Percentiles rank a stretch among this genome's conserved stretches.
These are phyloP conservation scores for Crithidia brevicula DNA, from an alignment of 208 protist genomes.

Conservation along the genomic window DNA sequence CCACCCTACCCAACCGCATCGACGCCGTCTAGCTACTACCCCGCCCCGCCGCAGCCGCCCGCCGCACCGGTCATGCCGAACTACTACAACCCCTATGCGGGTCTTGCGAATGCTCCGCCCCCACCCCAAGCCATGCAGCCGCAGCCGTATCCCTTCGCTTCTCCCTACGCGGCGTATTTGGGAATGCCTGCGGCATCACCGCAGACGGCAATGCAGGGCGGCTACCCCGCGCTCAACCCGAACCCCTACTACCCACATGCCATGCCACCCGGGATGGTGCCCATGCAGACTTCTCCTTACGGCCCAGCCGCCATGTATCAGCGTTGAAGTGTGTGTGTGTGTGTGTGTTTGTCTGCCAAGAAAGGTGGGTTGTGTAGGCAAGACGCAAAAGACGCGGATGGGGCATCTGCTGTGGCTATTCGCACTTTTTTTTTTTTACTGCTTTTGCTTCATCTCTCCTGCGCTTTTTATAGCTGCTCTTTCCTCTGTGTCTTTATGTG, in stretches of 20 bases:
- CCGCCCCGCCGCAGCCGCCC: neutral
- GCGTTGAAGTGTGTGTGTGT: neutral
- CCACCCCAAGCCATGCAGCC: slow-evolving; percentile 2
- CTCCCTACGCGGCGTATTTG: slow-evolving; percentile 6
- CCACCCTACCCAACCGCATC: neutral
- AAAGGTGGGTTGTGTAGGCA: neutral
- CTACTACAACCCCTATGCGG: slow-evolving; percentile 10
- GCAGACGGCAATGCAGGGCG: slow-evolving; percentile 1
- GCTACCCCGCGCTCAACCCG: neutral
- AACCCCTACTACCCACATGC: slow-evolving; percentile 1
- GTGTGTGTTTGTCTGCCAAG: neutral
- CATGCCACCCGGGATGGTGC: neutral
- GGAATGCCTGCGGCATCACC: neutral
- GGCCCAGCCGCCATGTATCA: slow-evolving; percentile 17
- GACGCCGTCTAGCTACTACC: neutral
- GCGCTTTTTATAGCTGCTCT: too few species aligned
- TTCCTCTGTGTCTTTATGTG: too few species aligned
- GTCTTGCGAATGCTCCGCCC: neutral
- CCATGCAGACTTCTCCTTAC: slow-evolving; percentile 15
- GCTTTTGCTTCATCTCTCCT: too few species aligned
- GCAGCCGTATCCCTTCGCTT: neutral
- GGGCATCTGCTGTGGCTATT: too few species aligned
- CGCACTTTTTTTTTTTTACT: slow-evolving; percentile 8
- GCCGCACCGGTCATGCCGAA: neutral
- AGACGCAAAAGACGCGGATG: too few species aligned